Evolutionary conservation across 495 filamentous ascomycete species (phyloP).

Genomic region (Hypoxylon fragiforme): DNA sequence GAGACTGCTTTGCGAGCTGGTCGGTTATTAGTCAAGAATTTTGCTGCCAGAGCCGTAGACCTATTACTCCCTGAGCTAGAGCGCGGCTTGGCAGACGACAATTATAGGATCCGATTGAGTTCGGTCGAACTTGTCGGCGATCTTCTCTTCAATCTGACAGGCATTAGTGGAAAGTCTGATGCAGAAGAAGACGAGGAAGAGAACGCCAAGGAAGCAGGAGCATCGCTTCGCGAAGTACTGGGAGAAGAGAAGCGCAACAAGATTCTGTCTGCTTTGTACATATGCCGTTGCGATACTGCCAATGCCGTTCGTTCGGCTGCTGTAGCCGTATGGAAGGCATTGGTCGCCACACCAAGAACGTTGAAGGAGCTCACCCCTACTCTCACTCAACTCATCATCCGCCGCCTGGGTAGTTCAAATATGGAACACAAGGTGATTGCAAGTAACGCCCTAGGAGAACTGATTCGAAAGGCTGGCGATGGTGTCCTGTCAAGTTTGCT

Average conservation of each 20-base stretch:
- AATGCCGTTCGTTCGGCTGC: conserved; percentile 88
- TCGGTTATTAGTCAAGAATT: conserved; percentile 95
- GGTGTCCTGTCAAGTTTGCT: conserved; percentile 84
- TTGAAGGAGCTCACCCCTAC: conserved; percentile 95
- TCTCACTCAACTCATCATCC: conserved; percentile 90
- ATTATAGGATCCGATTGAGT: conserved; percentile 92
- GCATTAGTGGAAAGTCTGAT: conserved; percentile 83
- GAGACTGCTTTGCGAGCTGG: conserved; percentile 92
- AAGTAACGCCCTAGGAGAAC: conserved; percentile 91
- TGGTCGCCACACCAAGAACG: conserved; percentile 89
- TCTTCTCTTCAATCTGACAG: conserved; percentile 95
- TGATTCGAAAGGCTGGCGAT: conserved; percentile 95
- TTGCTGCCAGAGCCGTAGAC: conserved; percentile 91
- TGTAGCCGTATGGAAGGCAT: conserved; percentile 91
- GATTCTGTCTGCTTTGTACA: conserved; percentile 91
- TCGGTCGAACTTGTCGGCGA: conserved; percentile 98
- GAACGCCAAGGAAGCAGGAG: conserved; percentile 77
- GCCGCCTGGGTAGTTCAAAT: conserved; percentile 90
- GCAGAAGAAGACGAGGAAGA: conserved; percentile 74
- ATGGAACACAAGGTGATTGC: conserved; percentile 99
- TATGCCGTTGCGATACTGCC: conserved; percentile 96
- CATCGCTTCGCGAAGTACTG: conserved; percentile 87
- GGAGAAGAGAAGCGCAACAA: conserved; percentile 95
- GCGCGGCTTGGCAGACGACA: conserved; percentile 92
- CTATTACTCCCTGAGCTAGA: conserved; percentile 92